A percentile compares a stretch with the other conserved stretches of the same genome.
Conservation (phyloP, 306 rosid species). For the Inga leiocalycina region DNA sequence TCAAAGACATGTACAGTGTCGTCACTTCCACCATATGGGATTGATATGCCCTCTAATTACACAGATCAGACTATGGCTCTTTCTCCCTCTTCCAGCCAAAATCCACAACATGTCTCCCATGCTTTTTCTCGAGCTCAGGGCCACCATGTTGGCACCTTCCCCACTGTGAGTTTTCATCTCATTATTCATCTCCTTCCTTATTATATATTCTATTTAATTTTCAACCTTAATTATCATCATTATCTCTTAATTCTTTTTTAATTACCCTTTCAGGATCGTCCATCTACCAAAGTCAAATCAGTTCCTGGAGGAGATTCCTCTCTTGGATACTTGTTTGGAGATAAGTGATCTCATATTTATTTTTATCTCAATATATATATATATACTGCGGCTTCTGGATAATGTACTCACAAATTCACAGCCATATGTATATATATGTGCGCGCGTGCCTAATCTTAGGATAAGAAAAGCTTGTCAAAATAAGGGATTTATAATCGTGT, state of each 20-base stretch:
- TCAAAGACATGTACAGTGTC: no score
- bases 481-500: neutral
- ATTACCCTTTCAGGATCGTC: constrained; percentile 59
- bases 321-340: constrained; percentile 88
- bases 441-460: neutral
- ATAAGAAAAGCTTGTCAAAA: neutral
- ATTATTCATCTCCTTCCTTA: neutral
- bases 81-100: constrained; percentile 41
- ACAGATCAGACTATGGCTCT: neutral
- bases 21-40: constrained; percentile 60
- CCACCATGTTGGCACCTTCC: constrained; percentile 53
- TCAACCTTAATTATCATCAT: neutral
- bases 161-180: constrained; percentile 45
- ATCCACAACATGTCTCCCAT: constrained; percentile 25
- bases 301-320: constrained; percentile 90
- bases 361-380: no score
- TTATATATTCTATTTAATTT: neutral
- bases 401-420: neutral
- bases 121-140: constrained; percentile 47
- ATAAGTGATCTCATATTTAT: constrained; percentile 42
- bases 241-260: neutral
- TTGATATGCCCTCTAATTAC: constrained; percentile 30
- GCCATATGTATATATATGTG: neutral
- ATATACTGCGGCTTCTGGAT: neutral
- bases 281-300: constrained; percentile 74